Conservation (phyloP, 179 eudicot species). For the Beta corolliflora region DNA sequence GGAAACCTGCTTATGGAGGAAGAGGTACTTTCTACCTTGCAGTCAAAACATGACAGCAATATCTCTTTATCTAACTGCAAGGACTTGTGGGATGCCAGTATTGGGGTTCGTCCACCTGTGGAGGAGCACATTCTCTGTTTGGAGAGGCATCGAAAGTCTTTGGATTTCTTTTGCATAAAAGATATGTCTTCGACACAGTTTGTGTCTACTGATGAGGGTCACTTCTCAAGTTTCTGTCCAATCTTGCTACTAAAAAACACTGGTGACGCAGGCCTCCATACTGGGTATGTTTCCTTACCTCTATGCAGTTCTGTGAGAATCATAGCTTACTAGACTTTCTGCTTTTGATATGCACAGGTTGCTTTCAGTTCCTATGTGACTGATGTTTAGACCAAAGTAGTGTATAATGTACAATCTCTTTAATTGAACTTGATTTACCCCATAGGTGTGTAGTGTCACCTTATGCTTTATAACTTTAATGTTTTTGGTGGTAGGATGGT, state of each 20-base stretch:
- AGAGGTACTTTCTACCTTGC: conserved; percentile 33
- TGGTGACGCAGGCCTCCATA: conserved; percentile 36
- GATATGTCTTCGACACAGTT: conserved; percentile 25
- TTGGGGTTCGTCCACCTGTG: conserved; percentile 62
- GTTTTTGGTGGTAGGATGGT: not conserved
- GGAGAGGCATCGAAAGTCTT: conserved; percentile 51
- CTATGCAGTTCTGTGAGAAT: not conserved
- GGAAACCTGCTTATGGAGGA: conserved; percentile 21
- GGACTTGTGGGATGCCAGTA: conserved; percentile 71
- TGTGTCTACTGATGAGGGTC: conserved; percentile 28
- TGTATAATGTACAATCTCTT: not conserved
- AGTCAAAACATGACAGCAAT: conserved; percentile 29
- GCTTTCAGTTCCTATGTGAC: not conserved
- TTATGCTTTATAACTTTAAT: not conserved
- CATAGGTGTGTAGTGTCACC: not conserved
- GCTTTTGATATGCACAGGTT: not conserved
- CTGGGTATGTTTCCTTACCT: conserved; percentile 47
- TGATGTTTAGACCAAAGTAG: not conserved
- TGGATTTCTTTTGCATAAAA: conserved; percentile 58
- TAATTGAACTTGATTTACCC: conserved; percentile 12
- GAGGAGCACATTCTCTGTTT: conserved; percentile 68
- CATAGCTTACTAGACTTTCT: not conserved
- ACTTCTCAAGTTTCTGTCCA: conserved; percentile 57
- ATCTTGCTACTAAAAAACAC: conserved; percentile 57
- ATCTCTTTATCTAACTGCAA: conserved; percentile 28